These are phyloP conservation scores for Breynia disticha DNA, from an alignment of 441 rosid species.

Conservation along the genomic window DNA sequence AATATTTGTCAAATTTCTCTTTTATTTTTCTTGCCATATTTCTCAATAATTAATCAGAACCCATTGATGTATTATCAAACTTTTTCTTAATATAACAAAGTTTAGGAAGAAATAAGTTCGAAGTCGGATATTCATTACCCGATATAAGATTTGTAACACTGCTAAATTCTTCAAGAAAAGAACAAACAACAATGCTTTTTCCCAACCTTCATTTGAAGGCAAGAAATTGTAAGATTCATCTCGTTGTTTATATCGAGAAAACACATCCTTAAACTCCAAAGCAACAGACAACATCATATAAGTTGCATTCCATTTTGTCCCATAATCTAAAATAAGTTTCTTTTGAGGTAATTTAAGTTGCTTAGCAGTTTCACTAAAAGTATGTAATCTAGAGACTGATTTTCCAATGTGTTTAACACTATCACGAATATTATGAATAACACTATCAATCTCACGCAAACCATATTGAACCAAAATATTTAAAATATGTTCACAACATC, in stretches of 20 bases:
- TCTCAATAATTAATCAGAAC: too few relatives aligned
- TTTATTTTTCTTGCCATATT: too few relatives aligned
- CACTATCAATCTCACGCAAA: too few relatives aligned
- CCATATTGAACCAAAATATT: too few relatives aligned
- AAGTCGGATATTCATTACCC: too few relatives aligned
- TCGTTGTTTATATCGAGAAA: neutral
- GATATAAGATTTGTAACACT: too few relatives aligned
- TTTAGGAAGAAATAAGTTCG: too few relatives aligned
- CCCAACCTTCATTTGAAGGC: neutral
- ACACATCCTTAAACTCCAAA: neutral
- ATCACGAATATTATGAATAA: neutral
- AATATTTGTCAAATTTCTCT: too few relatives aligned
- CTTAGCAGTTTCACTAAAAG: neutral
- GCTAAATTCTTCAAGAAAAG: conserved; percentile 1
- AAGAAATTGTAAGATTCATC: neutral
- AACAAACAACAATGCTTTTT: neutral
- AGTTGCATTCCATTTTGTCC: neutral
- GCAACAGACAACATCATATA: neutral
- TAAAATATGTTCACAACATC: too few relatives aligned
- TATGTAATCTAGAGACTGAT: too few relatives aligned
- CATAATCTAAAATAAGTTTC: neutral
- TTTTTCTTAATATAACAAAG: too few relatives aligned
- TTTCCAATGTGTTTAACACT: neutral
- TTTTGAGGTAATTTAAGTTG: neutral
- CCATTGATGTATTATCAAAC: too few relatives aligned